These are phyloP conservation scores for Xylariaceae sp. DNA, from an alignment of 2,329 filamentous ascomycete genomes.

Conservation along the genomic window DNA sequence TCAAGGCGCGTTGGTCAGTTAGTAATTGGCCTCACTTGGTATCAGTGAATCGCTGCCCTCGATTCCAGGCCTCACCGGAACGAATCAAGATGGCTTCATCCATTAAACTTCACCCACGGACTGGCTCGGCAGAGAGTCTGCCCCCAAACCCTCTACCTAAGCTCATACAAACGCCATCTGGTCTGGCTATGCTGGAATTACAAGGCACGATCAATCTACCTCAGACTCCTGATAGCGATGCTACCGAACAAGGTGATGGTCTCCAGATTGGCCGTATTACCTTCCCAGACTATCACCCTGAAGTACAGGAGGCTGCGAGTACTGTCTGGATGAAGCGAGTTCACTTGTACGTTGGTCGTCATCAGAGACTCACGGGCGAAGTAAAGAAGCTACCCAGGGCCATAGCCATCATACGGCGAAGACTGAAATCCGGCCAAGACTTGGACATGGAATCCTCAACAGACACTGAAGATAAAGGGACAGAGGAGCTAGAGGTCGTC, in stretches of 20 bases:
- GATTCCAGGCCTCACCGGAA: neutral
- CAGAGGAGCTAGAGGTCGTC: constrained; percentile 70
- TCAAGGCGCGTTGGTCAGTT: too few species aligned
- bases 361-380: constrained; percentile 87
- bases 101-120: constrained; percentile 41
- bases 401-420: constrained; percentile 71
- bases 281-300: constrained; percentile 71
- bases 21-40: too few species aligned
- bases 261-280: constrained; percentile 69
- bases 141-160: constrained; percentile 62
- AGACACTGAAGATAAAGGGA: constrained; percentile 28
- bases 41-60: too few species aligned
- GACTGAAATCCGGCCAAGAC: constrained; percentile 34
- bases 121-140: constrained; percentile 20
- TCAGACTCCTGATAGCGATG: constrained; percentile 31
- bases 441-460: constrained; percentile 46
- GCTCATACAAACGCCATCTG: constrained; percentile 85
- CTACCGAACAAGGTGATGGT: constrained; percentile 32
- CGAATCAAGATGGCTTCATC: constrained; percentile 31
- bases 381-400: constrained; percentile 81
- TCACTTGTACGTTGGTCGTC: constrained; percentile 81
- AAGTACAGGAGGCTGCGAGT: constrained; percentile 45
- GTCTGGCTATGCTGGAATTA: constrained; percentile 85
- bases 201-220: constrained; percentile 87
- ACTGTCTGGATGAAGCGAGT: constrained; percentile 87